phyloP scores from a whole-genome alignment of 2,329 filamentous ascomycete genomes.

The Sporothrix brasiliensis region DNA sequence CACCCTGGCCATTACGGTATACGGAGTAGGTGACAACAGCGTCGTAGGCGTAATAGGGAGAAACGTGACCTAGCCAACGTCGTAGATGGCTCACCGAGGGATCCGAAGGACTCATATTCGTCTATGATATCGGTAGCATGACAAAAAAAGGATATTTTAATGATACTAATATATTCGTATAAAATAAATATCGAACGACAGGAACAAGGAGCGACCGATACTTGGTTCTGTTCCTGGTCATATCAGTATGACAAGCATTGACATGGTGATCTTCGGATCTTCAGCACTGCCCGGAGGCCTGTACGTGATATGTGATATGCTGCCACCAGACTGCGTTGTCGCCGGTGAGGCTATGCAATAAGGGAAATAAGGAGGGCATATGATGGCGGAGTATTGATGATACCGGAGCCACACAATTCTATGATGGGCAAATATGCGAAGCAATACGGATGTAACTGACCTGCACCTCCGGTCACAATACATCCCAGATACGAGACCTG shows the following conservation, averaged over 20 bases:
- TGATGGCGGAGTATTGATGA: neutral
- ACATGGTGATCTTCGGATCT: neutral
- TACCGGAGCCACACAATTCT: too few relatives aligned
- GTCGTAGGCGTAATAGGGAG: neutral
- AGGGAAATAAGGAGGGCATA: neutral
- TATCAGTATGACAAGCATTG: neutral
- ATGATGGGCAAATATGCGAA: neutral
- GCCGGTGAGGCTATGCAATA: slow-evolving; percentile 7
- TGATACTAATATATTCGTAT: too few relatives aligned
- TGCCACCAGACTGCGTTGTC: neutral
- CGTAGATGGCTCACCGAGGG: neutral
- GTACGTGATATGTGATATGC: neutral
- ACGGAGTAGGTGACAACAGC: too few relatives aligned
- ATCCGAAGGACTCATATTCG: neutral
- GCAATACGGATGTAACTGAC: neutral
- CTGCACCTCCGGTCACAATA: neutral
- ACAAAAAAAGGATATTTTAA: neutral
- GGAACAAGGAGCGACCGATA: too few relatives aligned
- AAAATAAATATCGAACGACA: neutral
- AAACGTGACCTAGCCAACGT: neutral
- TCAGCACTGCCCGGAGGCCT: neutral
- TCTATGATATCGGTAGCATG: neutral
- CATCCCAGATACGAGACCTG: neutral
- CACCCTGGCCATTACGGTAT: too few relatives aligned
- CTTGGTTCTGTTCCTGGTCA: neutral